A percentile compares a stretch with the other conserved stretches of the same genome.
Evolutionary conservation across 371 early-diverging fungal species (phyloP).

Genomic region (Lichtheimia hyalospora): DNA sequence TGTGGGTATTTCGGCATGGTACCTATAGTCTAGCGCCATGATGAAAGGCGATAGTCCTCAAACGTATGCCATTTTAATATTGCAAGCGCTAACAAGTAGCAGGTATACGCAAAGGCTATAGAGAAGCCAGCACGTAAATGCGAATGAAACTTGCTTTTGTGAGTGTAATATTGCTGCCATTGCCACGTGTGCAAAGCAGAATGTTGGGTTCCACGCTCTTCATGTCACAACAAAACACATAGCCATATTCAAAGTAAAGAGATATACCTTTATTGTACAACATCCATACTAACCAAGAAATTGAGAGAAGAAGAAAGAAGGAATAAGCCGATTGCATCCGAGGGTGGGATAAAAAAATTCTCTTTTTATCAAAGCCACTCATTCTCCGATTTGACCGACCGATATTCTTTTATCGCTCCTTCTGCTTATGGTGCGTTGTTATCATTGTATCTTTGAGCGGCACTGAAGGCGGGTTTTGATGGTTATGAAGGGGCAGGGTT

Average conservation of each 20-base stretch:
- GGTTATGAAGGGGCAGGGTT: not conserved
- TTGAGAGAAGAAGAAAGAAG: constrained; percentile 1
- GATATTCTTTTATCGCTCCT: not conserved
- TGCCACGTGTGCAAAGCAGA: not conserved
- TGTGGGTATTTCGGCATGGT: not conserved
- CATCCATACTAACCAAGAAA: no score
- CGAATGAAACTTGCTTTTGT: constrained; percentile 12
- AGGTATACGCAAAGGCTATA: constrained; percentile 2
- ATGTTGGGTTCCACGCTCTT: not conserved
- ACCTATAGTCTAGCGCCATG: constrained; percentile 2
- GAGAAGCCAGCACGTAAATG: constrained; percentile 1
- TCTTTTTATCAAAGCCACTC: not conserved
- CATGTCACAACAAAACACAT: not conserved
- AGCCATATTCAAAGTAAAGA: not conserved
- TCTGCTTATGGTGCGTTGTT: not conserved
- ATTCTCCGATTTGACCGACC: not conserved
- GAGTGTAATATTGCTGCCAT: not conserved
- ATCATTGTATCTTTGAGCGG: not conserved
- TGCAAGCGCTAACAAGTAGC: constrained; percentile 13
- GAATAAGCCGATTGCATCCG: not conserved
- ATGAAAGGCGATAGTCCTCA: not conserved
- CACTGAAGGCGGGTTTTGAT: not conserved
- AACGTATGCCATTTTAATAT: constrained; percentile 1
- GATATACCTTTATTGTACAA: not conserved
- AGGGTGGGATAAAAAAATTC: not conserved